phyloP scores from a whole-genome alignment of 164 flowering plant genomes.

The Magnolia sinica region DNA sequence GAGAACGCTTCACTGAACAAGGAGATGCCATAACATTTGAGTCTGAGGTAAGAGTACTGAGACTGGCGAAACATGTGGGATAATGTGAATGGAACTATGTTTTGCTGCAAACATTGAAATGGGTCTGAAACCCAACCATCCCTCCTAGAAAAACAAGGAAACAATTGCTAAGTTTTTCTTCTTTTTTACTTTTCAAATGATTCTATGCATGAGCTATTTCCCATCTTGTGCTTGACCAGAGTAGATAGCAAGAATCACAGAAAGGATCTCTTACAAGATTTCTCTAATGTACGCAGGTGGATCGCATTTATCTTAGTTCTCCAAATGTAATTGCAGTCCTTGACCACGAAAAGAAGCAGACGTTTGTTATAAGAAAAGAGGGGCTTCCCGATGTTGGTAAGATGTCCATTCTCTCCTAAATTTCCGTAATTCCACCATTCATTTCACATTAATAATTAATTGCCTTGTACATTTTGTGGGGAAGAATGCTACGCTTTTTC shows the following conservation, averaged over 20 bases:
- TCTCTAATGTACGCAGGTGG: slow-evolving; percentile 45
- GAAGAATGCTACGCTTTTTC: too few species aligned
- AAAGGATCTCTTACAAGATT: too few species aligned
- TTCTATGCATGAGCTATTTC: too few species aligned
- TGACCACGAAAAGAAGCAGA: slow-evolving; percentile 89
- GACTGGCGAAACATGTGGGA: too few species aligned
- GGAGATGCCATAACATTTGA: slow-evolving; percentile 96
- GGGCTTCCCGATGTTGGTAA: slow-evolving; percentile 94
- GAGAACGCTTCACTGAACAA: slow-evolving; percentile 92
- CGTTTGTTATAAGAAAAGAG: slow-evolving; percentile 71
- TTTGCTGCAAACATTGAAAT: too few species aligned
- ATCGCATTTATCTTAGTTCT: slow-evolving; percentile 73
- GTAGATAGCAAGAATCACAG: too few species aligned
- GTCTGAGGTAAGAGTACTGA: slow-evolving; percentile 60
- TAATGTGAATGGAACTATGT: too few species aligned
- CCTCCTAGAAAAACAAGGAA: background rate
- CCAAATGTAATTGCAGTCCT: slow-evolving; percentile 81
- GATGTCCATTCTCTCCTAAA: slow-evolving; percentile 13
- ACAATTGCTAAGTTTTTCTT: too few species aligned
- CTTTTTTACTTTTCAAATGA: too few species aligned
- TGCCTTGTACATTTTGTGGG: too few species aligned
- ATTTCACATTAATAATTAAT: background rate
- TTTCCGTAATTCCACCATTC: background rate
- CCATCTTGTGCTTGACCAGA: too few species aligned
- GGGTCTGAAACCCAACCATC: background rate